A percentile compares a stretch with the other conserved stretches of the same genome.
phyloP scores from a whole-genome alignment of 2,329 filamentous ascomycete genomes.

The Cordyceps cicadae region DNA sequence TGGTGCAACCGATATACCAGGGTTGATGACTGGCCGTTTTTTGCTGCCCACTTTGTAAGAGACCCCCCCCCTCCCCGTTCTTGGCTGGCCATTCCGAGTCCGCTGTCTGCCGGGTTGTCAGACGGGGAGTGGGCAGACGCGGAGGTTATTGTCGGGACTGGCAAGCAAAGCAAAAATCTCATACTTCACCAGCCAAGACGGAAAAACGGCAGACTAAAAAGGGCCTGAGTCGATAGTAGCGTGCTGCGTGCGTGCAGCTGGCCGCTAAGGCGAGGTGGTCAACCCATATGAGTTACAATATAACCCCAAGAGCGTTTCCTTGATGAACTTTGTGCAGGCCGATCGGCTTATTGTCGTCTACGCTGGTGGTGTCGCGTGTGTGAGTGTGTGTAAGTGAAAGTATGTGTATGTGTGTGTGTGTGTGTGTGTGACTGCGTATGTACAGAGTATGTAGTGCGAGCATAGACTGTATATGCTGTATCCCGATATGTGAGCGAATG shows the following conservation, averaged over 20 bases:
- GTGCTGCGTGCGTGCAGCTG: not conserved
- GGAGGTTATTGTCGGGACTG: not conserved
- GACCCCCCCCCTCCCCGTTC: not conserved
- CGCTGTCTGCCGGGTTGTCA: not conserved
- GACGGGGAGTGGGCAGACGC: not conserved
- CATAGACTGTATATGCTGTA: not conserved
- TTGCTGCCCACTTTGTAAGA: not conserved
- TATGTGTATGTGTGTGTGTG: not conserved
- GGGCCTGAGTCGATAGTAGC: not conserved
- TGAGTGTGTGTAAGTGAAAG: not conserved
- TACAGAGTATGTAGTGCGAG: no score
- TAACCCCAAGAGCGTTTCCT: not conserved
- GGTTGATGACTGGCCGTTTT: not conserved
- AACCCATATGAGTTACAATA: not conserved
- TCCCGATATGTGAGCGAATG: not conserved
- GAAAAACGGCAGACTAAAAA: not conserved
- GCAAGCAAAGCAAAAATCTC: not conserved
- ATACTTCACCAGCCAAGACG: constrained; percentile 2
- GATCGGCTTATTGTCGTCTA: not conserved
- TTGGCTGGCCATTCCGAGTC: not conserved
- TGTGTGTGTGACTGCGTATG: not conserved
- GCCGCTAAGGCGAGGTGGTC: not conserved
- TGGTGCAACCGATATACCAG: not conserved
- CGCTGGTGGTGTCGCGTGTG: not conserved
- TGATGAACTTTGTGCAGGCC: not conserved